These are phyloP conservation scores for Dryas integrifolia DNA, from an alignment of 331 rosid species.

Conservation along the genomic window DNA sequence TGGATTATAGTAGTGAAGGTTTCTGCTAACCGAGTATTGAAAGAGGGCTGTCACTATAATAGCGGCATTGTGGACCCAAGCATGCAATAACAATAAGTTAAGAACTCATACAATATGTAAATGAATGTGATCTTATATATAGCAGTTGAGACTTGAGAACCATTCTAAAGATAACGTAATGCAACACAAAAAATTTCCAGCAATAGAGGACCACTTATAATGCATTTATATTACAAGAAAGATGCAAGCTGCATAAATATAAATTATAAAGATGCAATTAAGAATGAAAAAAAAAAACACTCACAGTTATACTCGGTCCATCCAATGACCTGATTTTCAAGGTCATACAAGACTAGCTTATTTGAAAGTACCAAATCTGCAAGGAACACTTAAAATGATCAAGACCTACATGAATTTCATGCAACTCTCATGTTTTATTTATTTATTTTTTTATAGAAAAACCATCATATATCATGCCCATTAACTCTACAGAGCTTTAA, in stretches of 20 bases:
- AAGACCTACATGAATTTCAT: conserved; percentile 11
- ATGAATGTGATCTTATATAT: neutral
- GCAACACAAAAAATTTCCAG: neutral
- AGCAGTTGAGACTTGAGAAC: neutral
- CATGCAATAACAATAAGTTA: neutral
- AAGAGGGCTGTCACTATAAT: neutral
- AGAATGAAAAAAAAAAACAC: conserved; percentile 33
- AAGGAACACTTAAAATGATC: conserved; percentile 22
- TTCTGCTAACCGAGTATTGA: neutral
- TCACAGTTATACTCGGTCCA: conserved; percentile 97
- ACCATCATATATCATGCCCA: neutral
- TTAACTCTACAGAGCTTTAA: neutral
- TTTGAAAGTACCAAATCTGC: conserved; percentile 97
- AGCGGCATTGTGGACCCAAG: neutral
- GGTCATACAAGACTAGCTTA: conserved; percentile 91
- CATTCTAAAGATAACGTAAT: neutral
- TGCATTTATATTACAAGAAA: neutral
- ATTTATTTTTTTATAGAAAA: neutral
- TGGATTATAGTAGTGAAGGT: neutral
- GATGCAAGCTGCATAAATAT: conserved; percentile 1
- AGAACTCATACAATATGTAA: neutral
- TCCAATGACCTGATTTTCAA: conserved; percentile 82
- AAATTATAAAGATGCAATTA: neutral
- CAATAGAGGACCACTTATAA: neutral
- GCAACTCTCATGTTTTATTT: neutral